phyloP scores from a whole-genome alignment of 140 eudicot genomes.

The Anethum foeniculum region DNA sequence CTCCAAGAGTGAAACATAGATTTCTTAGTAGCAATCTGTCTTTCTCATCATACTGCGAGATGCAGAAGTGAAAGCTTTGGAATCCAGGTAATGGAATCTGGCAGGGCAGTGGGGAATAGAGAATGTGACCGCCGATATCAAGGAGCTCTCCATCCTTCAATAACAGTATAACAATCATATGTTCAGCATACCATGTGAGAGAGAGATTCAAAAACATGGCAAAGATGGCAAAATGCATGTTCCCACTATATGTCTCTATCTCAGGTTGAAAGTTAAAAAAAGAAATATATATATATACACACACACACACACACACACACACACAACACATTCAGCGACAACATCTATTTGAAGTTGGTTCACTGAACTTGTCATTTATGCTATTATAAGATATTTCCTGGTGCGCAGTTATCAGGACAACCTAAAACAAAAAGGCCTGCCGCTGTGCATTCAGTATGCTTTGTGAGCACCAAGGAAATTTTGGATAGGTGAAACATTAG shows the following conservation, averaged over 20 bases:
- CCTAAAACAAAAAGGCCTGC: not conserved
- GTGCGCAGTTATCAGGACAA: not conserved
- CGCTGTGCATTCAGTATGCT: not conserved
- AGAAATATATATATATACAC: too few species aligned
- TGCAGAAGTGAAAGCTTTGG: constrained; percentile 44
- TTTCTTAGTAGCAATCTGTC: constrained; percentile 66
- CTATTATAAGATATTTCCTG: not conserved
- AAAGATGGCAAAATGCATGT: not conserved
- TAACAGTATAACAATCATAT: constrained; percentile 14
- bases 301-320: too few species aligned
- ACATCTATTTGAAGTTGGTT: not conserved
- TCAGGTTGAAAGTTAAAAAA: too few species aligned
- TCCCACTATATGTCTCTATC: not conserved
- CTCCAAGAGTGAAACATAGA: constrained; percentile 82
- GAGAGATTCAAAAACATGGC: not conserved
- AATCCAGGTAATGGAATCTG: constrained; percentile 72
- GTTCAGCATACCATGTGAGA: not conserved
- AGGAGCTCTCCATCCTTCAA: constrained; percentile 72
- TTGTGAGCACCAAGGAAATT: not conserved
- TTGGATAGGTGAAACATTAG: not conserved
- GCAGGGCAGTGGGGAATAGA: constrained; percentile 94
- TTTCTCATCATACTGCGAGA: constrained; percentile 71
- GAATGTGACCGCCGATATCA: constrained; percentile 72
- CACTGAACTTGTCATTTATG: not conserved
- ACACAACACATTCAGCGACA: not conserved